Percentiles rank a stretch among this genome's conserved stretches.
phyloP scores from a whole-genome alignment of 2,329 filamentous ascomycete species.

The Calonectria pseudoreteaudii region DNA sequence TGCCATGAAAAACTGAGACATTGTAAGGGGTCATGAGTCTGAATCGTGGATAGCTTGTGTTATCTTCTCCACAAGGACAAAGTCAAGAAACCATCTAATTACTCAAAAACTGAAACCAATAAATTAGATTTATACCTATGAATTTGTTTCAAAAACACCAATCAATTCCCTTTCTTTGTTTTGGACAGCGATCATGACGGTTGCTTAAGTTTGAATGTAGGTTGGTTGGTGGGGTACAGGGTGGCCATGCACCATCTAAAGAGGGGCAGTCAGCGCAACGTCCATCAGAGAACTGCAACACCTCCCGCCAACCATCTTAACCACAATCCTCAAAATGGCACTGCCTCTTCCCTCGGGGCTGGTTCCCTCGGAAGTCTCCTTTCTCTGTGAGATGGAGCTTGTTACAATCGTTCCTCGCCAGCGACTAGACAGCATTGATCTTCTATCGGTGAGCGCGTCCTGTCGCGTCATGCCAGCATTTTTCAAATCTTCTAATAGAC shows the following conservation, averaged over 20 bases:
- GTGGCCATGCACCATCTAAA: neutral
- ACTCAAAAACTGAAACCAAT: too few relatives aligned
- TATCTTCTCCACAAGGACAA: too few relatives aligned
- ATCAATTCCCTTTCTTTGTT: neutral
- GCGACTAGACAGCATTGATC: conserved; percentile 84
- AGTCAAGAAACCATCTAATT: too few relatives aligned
- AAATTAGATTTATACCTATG: too few relatives aligned
- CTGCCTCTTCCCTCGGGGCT: conserved; percentile 67
- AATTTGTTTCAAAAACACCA: too few relatives aligned
- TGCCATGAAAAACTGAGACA: neutral
- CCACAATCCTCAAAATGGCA: conserved; percentile 54
- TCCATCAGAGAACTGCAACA: conserved; percentile 18
- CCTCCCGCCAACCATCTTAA: conserved; percentile 12
- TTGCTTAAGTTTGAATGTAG: neutral
- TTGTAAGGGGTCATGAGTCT: too few relatives aligned
- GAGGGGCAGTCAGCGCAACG: conserved; percentile 27
- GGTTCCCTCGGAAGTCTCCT: conserved; percentile 89
- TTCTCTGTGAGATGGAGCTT: conserved; percentile 97
- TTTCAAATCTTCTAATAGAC: conserved; percentile 32
- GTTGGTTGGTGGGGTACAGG: neutral
- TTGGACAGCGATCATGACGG: neutral
- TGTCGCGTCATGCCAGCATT: conserved; percentile 28
- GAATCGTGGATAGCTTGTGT: too few relatives aligned
- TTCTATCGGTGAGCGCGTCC: conserved; percentile 79
- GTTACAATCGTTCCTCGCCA: conserved; percentile 94